Conservation (phyloP, 2,329 filamentous ascomycete species). For the Cercospora beticola region DNA sequence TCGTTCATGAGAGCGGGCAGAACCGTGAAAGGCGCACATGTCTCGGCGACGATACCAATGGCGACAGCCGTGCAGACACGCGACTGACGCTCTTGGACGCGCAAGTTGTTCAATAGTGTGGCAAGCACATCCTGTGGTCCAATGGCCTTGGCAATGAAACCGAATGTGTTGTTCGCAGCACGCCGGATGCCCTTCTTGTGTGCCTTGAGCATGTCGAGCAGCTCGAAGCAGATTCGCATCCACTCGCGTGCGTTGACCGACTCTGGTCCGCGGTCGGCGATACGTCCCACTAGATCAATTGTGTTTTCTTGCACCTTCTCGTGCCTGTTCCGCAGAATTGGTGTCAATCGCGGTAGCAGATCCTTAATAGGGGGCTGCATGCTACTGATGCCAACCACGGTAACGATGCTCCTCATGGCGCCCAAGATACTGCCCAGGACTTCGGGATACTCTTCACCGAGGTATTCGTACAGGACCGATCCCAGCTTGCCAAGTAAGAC, state of each 20-base stretch:
- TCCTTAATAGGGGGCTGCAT: conserved; percentile 99
- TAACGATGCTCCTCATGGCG: conserved; percentile 92
- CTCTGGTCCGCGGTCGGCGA: conserved; percentile 93
- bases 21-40: conserved; percentile 96
- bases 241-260: conserved; percentile 96
- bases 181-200: conserved; percentile 99
- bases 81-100: conserved; percentile 95
- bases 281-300: conserved; percentile 95
- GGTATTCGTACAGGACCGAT: conserved; percentile 92
- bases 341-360: conserved; percentile 87
- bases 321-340: conserved; percentile 96
- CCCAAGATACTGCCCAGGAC: conserved; percentile 95
- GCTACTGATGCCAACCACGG: conserved; percentile 93
- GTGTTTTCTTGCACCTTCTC: conserved; percentile 99
- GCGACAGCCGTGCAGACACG: conserved; percentile 98
- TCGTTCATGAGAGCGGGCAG: conserved; percentile 99
- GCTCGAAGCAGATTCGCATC: conserved; percentile 99
- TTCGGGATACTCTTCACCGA: conserved; percentile 97
- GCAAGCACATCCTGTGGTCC: conserved; percentile 96
- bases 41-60: conserved; percentile 97
- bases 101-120: conserved; percentile 91
- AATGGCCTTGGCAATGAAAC: conserved; percentile 98
- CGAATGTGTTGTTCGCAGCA: conserved; percentile 98
- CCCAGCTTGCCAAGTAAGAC: conserved; percentile 93
- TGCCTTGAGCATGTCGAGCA: conserved; percentile 98